Base-by-base conservation (phyloP, 257 asterid species). In the Asclepias syriaca region DNA sequence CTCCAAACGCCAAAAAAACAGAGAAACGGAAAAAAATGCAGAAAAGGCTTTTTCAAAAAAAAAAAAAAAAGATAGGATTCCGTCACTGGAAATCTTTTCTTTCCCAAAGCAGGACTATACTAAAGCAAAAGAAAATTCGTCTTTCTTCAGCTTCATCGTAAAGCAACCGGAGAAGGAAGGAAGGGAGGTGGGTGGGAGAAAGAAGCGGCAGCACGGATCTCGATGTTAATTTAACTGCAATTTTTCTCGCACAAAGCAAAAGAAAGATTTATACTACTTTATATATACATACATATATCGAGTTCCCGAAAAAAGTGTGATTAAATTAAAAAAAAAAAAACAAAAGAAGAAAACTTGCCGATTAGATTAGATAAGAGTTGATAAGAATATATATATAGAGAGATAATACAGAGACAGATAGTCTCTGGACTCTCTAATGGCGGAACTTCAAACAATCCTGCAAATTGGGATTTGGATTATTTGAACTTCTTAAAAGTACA, bases 81-180 rank as follows among this genome's bases (percentile, higher is more conserved):
- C 46, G 21, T 15, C 65, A 27, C 10, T 34, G 46, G 3, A 37
- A 32, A 32, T 45, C 18, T 54, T 54, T 34, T 58, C 53, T 27
- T 59, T 40, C 45, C 48, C 48, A 43, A 43, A 43, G 48, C 48
- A 43, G 48, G 11, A 43, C 48, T 43, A 43, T 1, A 43, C 48
- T 43, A 43, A 1, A 43, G 48, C 48, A 43, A 43, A 43, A 60
- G 34, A 65, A 60, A 51, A 10, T 15, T 29, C 37, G 55, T 53
- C 50, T 43, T 43, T 43, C 48, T 40, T 56, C 55, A 74, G 66
- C 82, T 84, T 84, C 72, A 77, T 72, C 77, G 84, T 79, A 55
- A 85, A 85, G 87, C 78, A 48, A 81, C 72, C 70, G 82, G 74
- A 83, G 68, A 1, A 9, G 48, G 9, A 8, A 6, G 15, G 16